Base-by-base conservation (phyloP, 2,329 filamentous ascomycete species). In the Balansia obtecta region DNA sequence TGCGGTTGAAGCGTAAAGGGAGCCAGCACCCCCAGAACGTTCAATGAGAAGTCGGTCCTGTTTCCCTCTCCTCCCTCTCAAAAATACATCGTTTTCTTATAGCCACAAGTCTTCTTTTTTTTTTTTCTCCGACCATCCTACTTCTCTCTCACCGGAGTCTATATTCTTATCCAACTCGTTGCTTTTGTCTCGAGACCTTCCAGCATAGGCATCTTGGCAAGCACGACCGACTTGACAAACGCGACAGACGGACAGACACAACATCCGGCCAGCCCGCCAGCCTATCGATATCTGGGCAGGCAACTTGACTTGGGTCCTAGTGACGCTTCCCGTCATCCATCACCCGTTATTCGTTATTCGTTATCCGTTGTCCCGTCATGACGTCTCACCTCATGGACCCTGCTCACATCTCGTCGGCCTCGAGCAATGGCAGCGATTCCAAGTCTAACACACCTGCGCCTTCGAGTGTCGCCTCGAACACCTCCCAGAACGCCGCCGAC, bases 391-490 rank as follows among this genome's bases (percentile, higher is more conserved):
- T 61, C 30, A 49, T 61, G 48, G 65, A 62, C 32, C 52, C 45
- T 46, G 49, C 44, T 38, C 55, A 56, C 46, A 52, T 55, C 30
- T 56, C 55, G 6, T 55, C 56, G 47, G 49, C 49, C n/a, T 51
- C 56, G 32, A 54, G 46, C 54, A 55, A 56, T 49, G 72, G 67
- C 61, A 68, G 68, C 43, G 69, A 73, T 45, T 76, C 75, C 53
- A 77, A 75, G 61, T 72, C 71, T 43, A 73, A 69, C 50, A 79
- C 76, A 2, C 75, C 76, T 3, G 75, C 72, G 2, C 72, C 75
- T 2, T 71, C 72, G 2, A 73, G 71, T 20, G 65, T 70, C n/a
- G 67, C 72, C 8, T 72, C 71, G 43, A 71, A 69, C 51, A 68
- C 68, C 7, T 70, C 72, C 10, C 68, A 72, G 57, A 68, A 69